phyloP scores from a whole-genome alignment of 352 stramenopile species.

The Phytophthora colocasiae region DNA sequence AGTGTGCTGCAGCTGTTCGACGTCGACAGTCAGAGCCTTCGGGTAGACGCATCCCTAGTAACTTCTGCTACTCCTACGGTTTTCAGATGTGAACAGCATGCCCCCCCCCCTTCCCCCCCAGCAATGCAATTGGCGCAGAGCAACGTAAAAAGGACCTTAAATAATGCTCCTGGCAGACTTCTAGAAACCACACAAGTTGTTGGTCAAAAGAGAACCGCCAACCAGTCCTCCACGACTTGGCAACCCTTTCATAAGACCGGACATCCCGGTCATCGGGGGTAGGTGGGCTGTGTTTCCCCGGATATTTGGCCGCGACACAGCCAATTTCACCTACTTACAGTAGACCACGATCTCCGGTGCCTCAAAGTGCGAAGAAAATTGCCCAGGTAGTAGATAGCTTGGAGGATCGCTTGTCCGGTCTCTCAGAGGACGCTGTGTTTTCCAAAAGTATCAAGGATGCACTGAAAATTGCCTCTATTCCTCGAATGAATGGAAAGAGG shows the following conservation, averaged over 20 bases:
- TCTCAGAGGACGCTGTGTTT: slow-evolving; percentile 3
- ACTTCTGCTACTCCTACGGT: not conserved
- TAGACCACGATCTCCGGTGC: slow-evolving; percentile 4
- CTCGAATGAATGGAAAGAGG: slow-evolving; percentile 13
- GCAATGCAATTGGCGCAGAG: not conserved
- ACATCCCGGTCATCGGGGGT: not conserved
- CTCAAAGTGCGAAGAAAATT: slow-evolving; percentile 13
- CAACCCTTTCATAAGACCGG: slow-evolving; percentile 20
- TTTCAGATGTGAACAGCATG: slow-evolving; percentile 1
- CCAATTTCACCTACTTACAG: slow-evolving; percentile 5
- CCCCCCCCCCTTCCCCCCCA: not conserved
- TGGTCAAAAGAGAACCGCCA: slow-evolving; percentile 14
- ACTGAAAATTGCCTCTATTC: slow-evolving; percentile 11
- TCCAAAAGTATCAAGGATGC: slow-evolving; percentile 9
- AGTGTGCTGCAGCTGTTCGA: not conserved
- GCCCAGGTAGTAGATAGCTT: slow-evolving; percentile 12
- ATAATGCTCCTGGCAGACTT: not conserved
- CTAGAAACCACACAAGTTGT: not conserved
- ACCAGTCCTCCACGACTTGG: not conserved
- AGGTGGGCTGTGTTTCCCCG: not conserved
- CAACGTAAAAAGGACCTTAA: not conserved
- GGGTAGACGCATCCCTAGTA: not conserved
- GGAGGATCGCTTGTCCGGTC: slow-evolving; percentile 11
- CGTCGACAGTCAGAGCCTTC: not conserved
- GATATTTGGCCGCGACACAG: slow-evolving; percentile 13